These are phyloP conservation scores for Aspergillus incahuasiensis DNA, from an alignment of 495 filamentous ascomycete species.

Conservation along the genomic window DNA sequence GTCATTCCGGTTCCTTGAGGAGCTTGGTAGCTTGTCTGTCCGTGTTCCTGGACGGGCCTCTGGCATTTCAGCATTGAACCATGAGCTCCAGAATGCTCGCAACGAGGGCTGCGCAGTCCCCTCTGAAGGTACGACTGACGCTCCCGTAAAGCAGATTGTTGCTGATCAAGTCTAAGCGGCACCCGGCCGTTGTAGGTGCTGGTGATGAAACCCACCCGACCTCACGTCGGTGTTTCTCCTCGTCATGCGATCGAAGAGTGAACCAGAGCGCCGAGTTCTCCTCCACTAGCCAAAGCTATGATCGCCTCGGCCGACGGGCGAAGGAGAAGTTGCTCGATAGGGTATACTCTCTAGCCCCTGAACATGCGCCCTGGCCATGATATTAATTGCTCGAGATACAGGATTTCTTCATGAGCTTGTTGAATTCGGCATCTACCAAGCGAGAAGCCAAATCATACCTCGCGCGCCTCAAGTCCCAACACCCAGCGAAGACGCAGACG, in stretches of 20 bases:
- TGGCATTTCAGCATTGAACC: slow-evolving; percentile 16
- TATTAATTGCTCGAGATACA: slow-evolving; percentile 23
- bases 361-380: not conserved
- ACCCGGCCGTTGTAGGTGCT: slow-evolving; percentile 19
- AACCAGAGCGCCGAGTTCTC: slow-evolving; percentile 37
- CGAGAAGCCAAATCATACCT: slow-evolving; percentile 87
- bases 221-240: slow-evolving; percentile 18
- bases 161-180: slow-evolving; percentile 21
- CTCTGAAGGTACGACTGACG: slow-evolving; percentile 23
- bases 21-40: slow-evolving; percentile 4
- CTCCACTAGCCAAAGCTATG: slow-evolving; percentile 26
- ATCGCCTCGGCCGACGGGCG: slow-evolving; percentile 41
- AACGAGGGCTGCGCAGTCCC: slow-evolving; percentile 31
- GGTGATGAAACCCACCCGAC: slow-evolving; percentile 17
- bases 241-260: slow-evolving; percentile 19
- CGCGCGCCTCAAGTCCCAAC: slow-evolving; percentile 62
- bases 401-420: slow-evolving; percentile 79
- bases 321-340: slow-evolving; percentile 45
- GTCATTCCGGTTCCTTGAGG: slow-evolving; percentile 8
- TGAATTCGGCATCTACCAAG: slow-evolving; percentile 81
- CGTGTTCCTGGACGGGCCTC: slow-evolving; percentile 12
- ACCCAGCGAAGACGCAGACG: slow-evolving; percentile 20
- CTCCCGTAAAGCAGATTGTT: not conserved
- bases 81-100: slow-evolving; percentile 37
- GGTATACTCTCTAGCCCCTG: slow-evolving; percentile 21